A percentile compares a stretch with the other conserved stretches of the same genome.
These are phyloP conservation scores for Sanghuangporus baumii DNA, from an alignment of 1,284 basidiomycete species.

Conservation along the genomic window DNA sequence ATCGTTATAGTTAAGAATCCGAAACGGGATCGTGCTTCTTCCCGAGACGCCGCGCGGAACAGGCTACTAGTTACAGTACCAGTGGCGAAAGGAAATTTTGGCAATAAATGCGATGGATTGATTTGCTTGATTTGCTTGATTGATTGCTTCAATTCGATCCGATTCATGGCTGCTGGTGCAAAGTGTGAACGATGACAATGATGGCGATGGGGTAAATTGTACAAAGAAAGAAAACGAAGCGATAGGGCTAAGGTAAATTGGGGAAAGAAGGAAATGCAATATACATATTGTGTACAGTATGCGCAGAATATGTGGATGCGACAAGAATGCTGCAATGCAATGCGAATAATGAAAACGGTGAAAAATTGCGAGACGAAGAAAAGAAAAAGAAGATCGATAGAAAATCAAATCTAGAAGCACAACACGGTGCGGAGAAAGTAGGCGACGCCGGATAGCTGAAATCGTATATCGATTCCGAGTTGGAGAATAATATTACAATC, in stretches of 20 bases:
- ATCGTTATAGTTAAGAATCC: background rate
- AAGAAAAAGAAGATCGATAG: background rate
- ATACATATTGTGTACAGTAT: too few species aligned
- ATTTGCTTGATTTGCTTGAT: too few species aligned
- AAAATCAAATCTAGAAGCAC: background rate
- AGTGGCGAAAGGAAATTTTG: too few species aligned
- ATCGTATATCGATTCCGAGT: background rate
- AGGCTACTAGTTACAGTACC: background rate
- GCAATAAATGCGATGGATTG: too few species aligned
- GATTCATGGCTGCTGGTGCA: too few species aligned
- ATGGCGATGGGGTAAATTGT: too few species aligned
- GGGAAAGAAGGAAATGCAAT: background rate
- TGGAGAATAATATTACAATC: background rate
- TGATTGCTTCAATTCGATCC: too few species aligned
- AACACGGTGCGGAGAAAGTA: background rate
- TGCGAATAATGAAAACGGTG: background rate
- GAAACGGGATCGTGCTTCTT: background rate
- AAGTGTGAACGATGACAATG: too few species aligned
- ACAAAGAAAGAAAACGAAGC: too few species aligned
- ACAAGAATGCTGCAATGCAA: background rate
- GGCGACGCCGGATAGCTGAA: background rate
- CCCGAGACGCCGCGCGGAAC: background rate
- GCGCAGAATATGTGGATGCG: background rate
- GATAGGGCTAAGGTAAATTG: background rate
- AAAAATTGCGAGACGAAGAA: background rate